phyloP scores from a whole-genome alignment of 805 yeast genomes.

The Metschnikowia matae region DNA sequence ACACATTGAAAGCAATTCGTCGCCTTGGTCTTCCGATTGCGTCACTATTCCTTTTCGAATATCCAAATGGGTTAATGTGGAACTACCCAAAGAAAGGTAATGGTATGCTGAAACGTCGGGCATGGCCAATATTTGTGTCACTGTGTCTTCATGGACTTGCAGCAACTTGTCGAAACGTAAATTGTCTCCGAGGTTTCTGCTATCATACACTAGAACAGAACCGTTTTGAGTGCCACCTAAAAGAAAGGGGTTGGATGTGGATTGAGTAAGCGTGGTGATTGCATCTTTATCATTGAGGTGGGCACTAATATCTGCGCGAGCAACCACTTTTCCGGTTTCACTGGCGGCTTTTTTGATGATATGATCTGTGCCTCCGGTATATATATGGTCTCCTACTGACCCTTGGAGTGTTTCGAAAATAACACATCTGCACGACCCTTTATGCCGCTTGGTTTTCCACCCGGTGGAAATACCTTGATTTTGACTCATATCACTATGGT shows the following conservation, averaged over 20 bases:
- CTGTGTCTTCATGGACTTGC: constrained; percentile 69
- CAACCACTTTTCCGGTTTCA: constrained; percentile 69
- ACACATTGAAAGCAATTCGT: constrained; percentile 76
- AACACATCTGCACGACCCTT: constrained; percentile 77
- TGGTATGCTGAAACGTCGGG: constrained; percentile 72
- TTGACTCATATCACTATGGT: constrained; percentile 22
- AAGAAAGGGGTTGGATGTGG: constrained; percentile 46
- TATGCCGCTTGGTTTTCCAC: constrained; percentile 91
- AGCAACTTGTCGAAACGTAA: constrained; percentile 42
- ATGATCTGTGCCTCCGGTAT: constrained; percentile 75
- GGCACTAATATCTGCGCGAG: constrained; percentile 39
- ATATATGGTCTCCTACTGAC: constrained; percentile 49
- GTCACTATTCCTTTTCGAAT: constrained; percentile 63
- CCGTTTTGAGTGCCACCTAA: constrained; percentile 71
- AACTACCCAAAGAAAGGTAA: constrained; percentile 75
- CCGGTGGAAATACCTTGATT: constrained; percentile 31
- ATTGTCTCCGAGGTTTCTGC: constrained; percentile 41
- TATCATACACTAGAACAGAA: constrained; percentile 57
- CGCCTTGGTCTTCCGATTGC: constrained; percentile 86
- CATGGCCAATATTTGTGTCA: constrained; percentile 70
- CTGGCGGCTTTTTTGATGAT: constrained; percentile 70
- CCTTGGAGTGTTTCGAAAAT: constrained; percentile 52
- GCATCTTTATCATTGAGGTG: constrained; percentile 27
- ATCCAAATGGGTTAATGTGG: constrained; percentile 76
- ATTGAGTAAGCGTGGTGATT: constrained; percentile 42